Base-by-base conservation (phyloP, 768 basidiomycete genomes). In the Kwoniella dejecticola region DNA sequence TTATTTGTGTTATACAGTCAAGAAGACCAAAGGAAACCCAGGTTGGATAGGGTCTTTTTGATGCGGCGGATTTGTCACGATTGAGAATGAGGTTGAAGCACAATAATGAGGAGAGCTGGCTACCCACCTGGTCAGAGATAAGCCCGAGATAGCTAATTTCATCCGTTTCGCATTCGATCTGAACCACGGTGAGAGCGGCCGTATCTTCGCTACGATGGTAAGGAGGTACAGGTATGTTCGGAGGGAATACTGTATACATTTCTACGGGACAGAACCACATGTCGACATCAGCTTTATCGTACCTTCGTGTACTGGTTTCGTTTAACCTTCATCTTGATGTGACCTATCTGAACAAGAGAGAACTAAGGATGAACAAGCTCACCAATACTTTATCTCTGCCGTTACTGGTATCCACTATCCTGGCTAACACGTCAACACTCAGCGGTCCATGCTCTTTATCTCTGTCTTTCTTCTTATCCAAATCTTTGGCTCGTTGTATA, bases 391-490 rank as follows among this genome's bases (percentile, higher is more conserved):
- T 77, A 55, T 77, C 75, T 26, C 75, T 42, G 2, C 75, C 75
- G 57, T 69, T 71, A 60, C 71, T 74, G 3, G 53, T 72, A 58
- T 77, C 75, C 68, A 93, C 81, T 33, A 87, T 86, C 11, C 91
- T 82, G 12, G 92, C 82, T 48, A 84, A 83, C 13, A 81, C 81
- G 1, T 84, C 85, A 44, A 85, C 74, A 23, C 90, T 79, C 23
- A 49, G 19, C 26, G 58, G 58, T n/a, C n/a, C n/a, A 19, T 23
- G 38, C 27, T 49, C 31, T 19, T 27, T 38, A 45, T 30, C 15
- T 26, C 50, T 23, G 12, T 23, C 40, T 48, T 31, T 38, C 19
- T n/a, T n/a, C n/a, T n/a, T n/a, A n/a, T n/a, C n/a, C n/a, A n/a
- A n/a, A n/a, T n/a, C n/a, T n/a, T n/a, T n/a, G n/a, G n/a, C n/a